Percentiles rank a stretch among this genome's conserved stretches.
Conservation (phyloP, 192 early-diverging fungal species). For the Backusella tuberculispora region DNA sequence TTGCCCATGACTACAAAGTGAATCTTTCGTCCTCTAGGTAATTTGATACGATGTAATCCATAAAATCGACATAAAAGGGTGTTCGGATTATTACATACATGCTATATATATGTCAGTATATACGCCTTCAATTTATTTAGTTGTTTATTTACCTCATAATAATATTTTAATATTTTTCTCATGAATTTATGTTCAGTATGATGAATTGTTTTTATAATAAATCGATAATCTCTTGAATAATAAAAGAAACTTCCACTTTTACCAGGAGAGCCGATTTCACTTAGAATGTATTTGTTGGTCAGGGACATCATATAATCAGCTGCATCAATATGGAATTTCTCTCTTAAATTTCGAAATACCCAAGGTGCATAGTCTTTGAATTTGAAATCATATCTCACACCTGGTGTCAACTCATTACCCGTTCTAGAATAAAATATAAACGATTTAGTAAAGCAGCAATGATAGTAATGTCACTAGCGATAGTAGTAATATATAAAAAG, state of each 20-base stretch:
- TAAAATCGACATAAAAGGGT: constrained; percentile 93
- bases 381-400: constrained; percentile 97
- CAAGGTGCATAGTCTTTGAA: constrained; percentile 99
- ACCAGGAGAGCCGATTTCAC: constrained; percentile 96
- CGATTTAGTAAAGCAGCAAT: background rate
- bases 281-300: constrained; percentile 97
- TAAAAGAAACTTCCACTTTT: constrained; percentile 98
- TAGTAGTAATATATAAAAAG: constrained; percentile 73
- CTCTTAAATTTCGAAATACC: constrained; percentile 93
- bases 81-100: constrained; percentile 86
- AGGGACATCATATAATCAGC: constrained; percentile 94
- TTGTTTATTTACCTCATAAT: constrained; percentile 61
- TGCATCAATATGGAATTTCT: constrained; percentile 87
- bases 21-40: constrained; percentile 89
- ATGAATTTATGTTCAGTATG: constrained; percentile 96
- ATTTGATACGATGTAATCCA: constrained; percentile 94
- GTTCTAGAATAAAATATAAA: constrained; percentile 49
- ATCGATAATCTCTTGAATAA: constrained; percentile 97
- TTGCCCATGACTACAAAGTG: constrained; percentile 99
- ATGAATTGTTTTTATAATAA: constrained; percentile 99
- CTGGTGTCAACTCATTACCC: constrained; percentile 94
- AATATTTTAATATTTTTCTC: constrained; percentile 84
- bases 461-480: too few relatives aligned
- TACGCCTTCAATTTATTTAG: constrained; percentile 75
- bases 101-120: constrained; percentile 76